A percentile compares a stretch with the other conserved stretches of the same genome.
Evolutionary conservation across 805 yeast genomes (phyloP).

Genomic region (Zygotorulaspora florentina): DNA sequence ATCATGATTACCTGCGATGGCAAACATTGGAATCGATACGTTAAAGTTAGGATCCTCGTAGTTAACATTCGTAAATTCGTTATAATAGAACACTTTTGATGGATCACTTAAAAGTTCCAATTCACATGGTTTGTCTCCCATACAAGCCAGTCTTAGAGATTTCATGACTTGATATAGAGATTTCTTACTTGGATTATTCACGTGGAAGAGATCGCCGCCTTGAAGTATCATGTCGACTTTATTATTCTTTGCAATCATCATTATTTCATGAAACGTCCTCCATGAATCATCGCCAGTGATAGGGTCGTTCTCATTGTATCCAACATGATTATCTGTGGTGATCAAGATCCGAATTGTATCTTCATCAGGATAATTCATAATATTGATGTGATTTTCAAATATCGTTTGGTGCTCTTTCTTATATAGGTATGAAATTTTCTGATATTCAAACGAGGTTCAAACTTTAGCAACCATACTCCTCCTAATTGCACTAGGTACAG

Average conservation of each 20-base stretch:
- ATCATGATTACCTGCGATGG: constrained; percentile 94
- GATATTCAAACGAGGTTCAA: not conserved
- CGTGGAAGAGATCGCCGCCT: constrained; percentile 90
- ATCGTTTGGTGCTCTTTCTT: too few species aligned
- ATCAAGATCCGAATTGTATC: constrained; percentile 73
- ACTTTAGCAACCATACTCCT: not conserved
- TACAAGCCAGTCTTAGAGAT: constrained; percentile 62
- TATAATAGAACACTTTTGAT: constrained; percentile 48
- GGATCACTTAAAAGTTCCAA: constrained; percentile 82
- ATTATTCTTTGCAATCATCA: constrained; percentile 59
- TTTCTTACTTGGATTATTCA: constrained; percentile 83
- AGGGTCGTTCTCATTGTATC: constrained; percentile 85
- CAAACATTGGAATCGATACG: constrained; percentile 84
- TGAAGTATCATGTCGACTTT: constrained; percentile 89
- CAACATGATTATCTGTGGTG: constrained; percentile 96
- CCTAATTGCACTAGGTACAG: too few species aligned
- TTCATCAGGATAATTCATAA: constrained; percentile 31
- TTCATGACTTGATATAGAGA: constrained; percentile 79
- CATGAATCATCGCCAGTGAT: constrained; percentile 87
- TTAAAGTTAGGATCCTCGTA: constrained; percentile 90
- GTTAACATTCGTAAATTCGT: constrained; percentile 67
- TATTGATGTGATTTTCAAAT: not conserved
- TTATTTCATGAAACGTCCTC: constrained; percentile 80
- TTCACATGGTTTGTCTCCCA: constrained; percentile 86
- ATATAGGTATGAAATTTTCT: not conserved